Evolutionary conservation across 2,329 filamentous ascomycete species (phyloP).

Genomic region (Colletotrichum sp.): DNA sequence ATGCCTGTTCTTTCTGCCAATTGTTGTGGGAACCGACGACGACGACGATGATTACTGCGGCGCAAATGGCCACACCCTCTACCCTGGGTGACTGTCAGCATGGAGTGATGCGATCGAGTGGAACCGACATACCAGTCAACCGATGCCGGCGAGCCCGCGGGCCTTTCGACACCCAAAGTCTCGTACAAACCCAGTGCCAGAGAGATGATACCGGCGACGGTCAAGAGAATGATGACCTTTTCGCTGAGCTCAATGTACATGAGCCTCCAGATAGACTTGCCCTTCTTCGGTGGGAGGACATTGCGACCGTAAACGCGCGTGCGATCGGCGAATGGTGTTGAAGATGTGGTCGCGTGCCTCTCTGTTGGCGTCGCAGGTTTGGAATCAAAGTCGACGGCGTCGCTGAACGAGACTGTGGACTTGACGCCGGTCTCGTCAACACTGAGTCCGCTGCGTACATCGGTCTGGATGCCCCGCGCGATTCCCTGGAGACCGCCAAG

Average conservation of each 20-base stretch:
- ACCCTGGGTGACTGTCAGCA: constrained; percentile 33
- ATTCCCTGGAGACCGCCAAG: constrained; percentile 73
- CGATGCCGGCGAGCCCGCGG: constrained; percentile 40
- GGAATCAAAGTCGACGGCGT: constrained; percentile 52
- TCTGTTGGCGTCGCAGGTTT: not conserved
- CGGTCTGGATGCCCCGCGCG: constrained; percentile 71
- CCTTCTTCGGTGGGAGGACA: constrained; percentile 66
- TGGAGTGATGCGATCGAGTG: constrained; percentile 36
- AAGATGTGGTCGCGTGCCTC: not conserved
- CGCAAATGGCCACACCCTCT: constrained; percentile 71
- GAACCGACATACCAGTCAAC: constrained; percentile 68
- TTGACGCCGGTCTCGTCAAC: constrained; percentile 69
- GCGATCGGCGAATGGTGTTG: constrained; percentile 48
- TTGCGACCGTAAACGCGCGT: constrained; percentile 65
- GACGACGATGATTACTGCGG: constrained; percentile 69
- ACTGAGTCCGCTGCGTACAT: constrained; percentile 68
- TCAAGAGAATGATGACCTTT: constrained; percentile 70
- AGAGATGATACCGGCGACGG: constrained; percentile 68
- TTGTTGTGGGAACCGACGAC: constrained; percentile 68
- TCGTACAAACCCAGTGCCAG: constrained; percentile 72
- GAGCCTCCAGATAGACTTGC: constrained; percentile 63
- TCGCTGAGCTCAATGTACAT: constrained; percentile 74
- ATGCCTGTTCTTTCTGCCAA: constrained; percentile 72
- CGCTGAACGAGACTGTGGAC: constrained; percentile 69
- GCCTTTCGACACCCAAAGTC: constrained; percentile 57